A percentile compares a stretch with the other conserved stretches of the same genome.
Conservation (phyloP, 228 moss, liverwort and hornwort genomes). For the Sphagnum fallax region DNA sequence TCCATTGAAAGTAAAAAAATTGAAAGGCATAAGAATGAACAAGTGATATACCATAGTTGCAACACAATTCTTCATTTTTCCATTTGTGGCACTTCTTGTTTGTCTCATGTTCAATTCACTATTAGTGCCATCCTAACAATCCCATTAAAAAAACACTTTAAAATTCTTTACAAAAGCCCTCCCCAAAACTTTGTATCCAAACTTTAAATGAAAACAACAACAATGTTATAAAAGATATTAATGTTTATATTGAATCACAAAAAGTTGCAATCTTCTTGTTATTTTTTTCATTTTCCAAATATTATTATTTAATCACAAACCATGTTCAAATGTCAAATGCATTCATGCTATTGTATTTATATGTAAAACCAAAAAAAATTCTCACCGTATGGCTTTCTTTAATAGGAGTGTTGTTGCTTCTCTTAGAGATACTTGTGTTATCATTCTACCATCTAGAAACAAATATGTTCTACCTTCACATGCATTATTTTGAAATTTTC, state of each 20-base stretch:
- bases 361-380: neutral
- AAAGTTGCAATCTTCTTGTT: neutral
- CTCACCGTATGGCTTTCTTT: conserved; percentile 11
- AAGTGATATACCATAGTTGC: conserved; percentile 23
- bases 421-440: conserved; percentile 11
- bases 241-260: neutral
- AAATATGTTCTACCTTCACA: neutral
- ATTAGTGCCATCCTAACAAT: conserved; percentile 14
- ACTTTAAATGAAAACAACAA: neutral
- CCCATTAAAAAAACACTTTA: no score
- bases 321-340: neutral
- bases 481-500: neutral
- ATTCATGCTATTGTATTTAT: neutral
- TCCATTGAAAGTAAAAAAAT: neutral
- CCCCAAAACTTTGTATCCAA: neutral
- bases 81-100: conserved; percentile 14
- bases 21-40: neutral
- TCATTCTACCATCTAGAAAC: neutral
- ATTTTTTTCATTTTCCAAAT: neutral
- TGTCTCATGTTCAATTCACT: conserved; percentile 8
- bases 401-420: conserved; percentile 11
- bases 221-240: neutral
- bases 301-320: neutral
- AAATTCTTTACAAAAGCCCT: no score
- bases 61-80: conserved; percentile 23